Conservation (phyloP, 257 asterid genomes). For the Voacanga thouarsii region DNA sequence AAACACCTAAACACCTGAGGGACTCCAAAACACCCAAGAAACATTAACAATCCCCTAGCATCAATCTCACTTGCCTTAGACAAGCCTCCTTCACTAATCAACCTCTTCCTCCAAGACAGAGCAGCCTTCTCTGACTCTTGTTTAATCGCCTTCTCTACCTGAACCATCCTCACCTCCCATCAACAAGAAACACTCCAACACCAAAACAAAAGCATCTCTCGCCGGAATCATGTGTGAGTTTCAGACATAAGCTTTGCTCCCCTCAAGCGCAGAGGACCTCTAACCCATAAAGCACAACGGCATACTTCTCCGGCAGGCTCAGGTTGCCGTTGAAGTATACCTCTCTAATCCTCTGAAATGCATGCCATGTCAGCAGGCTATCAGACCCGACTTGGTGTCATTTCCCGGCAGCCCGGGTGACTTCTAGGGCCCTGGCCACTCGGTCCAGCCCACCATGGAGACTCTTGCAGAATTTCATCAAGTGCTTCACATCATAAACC, state of each 20-base stretch:
- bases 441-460: slow-evolving; percentile 80
- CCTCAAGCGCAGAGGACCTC: slow-evolving; percentile 49
- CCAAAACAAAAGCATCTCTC: slow-evolving; percentile 66
- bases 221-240: slow-evolving; percentile 54
- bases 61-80: slow-evolving; percentile 51
- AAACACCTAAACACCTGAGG: slow-evolving; percentile 46
- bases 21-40: slow-evolving; percentile 69
- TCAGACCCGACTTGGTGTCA: slow-evolving; percentile 91
- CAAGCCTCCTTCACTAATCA: slow-evolving; percentile 71
- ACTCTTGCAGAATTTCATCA: slow-evolving; percentile 56
- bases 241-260: slow-evolving; percentile 46
- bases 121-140: slow-evolving; percentile 61
- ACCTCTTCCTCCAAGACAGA: slow-evolving; percentile 67
- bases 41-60: slow-evolving; percentile 75
- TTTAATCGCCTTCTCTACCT: slow-evolving; percentile 34
- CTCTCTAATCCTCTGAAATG: slow-evolving; percentile 51
- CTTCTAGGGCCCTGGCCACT: slow-evolving; percentile 50
- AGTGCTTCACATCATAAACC: slow-evolving; percentile 76
- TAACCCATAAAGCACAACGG: slow-evolving; percentile 82
- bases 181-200: slow-evolving; percentile 67
- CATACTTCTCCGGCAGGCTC: slow-evolving; percentile 43
- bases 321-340: slow-evolving; percentile 46
- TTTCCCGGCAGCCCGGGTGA: slow-evolving; percentile 56
- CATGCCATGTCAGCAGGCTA: slow-evolving; percentile 76
- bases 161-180: slow-evolving; percentile 42